These are phyloP conservation scores for Colletotrichum tofieldiae DNA, from an alignment of 2,329 filamentous ascomycete genomes.

Conservation along the genomic window DNA sequence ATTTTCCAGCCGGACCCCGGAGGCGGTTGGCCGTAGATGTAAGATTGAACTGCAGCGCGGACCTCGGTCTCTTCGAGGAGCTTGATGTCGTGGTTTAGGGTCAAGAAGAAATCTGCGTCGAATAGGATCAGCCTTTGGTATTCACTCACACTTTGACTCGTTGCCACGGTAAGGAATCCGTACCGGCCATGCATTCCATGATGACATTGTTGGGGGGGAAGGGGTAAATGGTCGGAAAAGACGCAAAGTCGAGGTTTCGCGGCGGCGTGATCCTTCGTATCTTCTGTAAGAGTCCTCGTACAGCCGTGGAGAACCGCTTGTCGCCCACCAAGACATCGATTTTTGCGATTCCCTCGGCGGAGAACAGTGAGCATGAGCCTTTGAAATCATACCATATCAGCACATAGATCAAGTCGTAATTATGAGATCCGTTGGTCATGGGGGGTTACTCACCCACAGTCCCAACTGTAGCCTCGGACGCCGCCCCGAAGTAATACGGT, in stretches of 20 bases:
- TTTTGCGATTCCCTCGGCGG: slow-evolving; percentile 20
- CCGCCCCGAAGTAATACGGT: slow-evolving; percentile 21
- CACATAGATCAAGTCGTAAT: too few relatives aligned
- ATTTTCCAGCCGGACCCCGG: slow-evolving; percentile 7
- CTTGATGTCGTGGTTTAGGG: slow-evolving; percentile 8
- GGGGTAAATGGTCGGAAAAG: background rate
- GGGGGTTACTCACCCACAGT: slow-evolving; percentile 20
- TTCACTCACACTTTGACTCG: rapidly evolving
- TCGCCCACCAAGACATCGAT: slow-evolving; percentile 23
- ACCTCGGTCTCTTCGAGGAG: slow-evolving; percentile 7
- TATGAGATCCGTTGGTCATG: slow-evolving; percentile 8
- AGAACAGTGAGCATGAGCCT: slow-evolving; percentile 46
- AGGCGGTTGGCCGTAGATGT: slow-evolving; percentile 7
- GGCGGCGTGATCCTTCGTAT: background rate
- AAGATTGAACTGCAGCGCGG: slow-evolving; percentile 12
- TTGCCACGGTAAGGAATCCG: rapidly evolving
- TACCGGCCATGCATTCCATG: slow-evolving; percentile 7
- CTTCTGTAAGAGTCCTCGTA: slow-evolving; percentile 1
- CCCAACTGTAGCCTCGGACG: slow-evolving; percentile 15
- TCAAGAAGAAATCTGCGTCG: background rate
- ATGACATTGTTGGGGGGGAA: slow-evolving; percentile 26
- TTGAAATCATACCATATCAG: too few relatives aligned
- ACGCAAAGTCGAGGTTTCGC: slow-evolving; percentile 6
- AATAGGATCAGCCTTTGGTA: too few relatives aligned
- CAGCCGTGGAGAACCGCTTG: slow-evolving; percentile 11